Evolutionary conservation across 345 rosid species (phyloP), one percentile per base, ranked within the genome.

Genomic region (Eucalyptus regnans): DNA sequence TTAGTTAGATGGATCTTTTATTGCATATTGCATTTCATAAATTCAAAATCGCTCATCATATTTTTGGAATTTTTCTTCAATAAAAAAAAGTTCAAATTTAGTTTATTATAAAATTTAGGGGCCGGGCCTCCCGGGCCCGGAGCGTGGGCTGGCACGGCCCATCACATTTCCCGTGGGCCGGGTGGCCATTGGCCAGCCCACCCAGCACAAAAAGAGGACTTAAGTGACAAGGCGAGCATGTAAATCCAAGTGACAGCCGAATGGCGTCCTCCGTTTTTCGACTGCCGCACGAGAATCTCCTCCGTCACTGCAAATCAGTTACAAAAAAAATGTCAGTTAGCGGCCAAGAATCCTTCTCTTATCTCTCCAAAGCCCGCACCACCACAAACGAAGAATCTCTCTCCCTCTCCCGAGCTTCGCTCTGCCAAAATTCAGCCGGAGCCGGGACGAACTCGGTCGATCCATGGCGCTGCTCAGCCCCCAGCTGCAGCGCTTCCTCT

Each of bases 401-500:
- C 37, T 68, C n/a, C n/a, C 76, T 31, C 86, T 52, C 58, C 5
- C 23, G 22, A 56, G 62, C 80, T 64, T 29, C 37, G 50, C 60
- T 50, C 83, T 86, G 20, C 23, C 3, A 4, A 33, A 68, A 13
- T 17, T 10, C 83, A 27, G 46, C 83, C 27, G 83, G 83, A 20
- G 13, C 83, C 83, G 23, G 5, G 83, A 76, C 43, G 22, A 10
- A 3, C 83, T 76, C 83, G 83, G 29, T n/a, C 81, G 23, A 80
- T 71, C 87, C 87, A 96, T 96, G 99, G 99, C 99, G 87, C 87
- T 96, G 88, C 89, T 94, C 31, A 94, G 92, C 58, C 96, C 94
- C 15, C 94, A 93, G 89, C 90, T 95, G 64, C 96, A 96, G 94
- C 90, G 94, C 71, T 95, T 93, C 90, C 90, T 93, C 89, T 86